phyloP scores from a whole-genome alignment of 371 early-diverging fungal species.

The Apophysomyces variabilis region DNA sequence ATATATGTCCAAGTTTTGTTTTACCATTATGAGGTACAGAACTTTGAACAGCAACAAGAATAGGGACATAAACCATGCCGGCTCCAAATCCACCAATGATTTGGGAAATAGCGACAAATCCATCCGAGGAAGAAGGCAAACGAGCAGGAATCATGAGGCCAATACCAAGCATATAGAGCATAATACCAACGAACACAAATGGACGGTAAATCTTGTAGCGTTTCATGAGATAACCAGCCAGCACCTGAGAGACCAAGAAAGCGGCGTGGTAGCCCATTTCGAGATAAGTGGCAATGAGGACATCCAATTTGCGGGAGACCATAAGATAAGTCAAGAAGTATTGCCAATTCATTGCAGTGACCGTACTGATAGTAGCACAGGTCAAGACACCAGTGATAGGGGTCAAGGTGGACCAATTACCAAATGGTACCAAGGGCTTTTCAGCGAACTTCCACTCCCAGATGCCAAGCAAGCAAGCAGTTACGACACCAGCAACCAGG shows the following conservation, averaged over 20 bases:
- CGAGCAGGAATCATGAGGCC: slow-evolving; percentile 58
- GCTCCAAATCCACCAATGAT: slow-evolving; percentile 50
- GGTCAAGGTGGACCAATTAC: slow-evolving; percentile 41
- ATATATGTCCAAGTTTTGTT: too few species aligned
- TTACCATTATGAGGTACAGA: slow-evolving; percentile 30
- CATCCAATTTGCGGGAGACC: slow-evolving; percentile 37
- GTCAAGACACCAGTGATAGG: slow-evolving; percentile 45
- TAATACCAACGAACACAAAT: slow-evolving; percentile 45
- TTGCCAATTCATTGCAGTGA: slow-evolving; percentile 43
- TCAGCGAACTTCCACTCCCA: slow-evolving; percentile 43
- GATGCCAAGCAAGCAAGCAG: slow-evolving; percentile 28
- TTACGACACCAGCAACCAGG: slow-evolving; percentile 33
- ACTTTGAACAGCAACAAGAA: slow-evolving; percentile 28
- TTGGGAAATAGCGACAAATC: slow-evolving; percentile 47
- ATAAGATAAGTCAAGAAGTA: slow-evolving; percentile 47
- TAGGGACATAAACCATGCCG: slow-evolving; percentile 44
- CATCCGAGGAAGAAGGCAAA: slow-evolving; percentile 39
- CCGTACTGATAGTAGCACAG: slow-evolving; percentile 38
- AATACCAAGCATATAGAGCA: slow-evolving; percentile 39
- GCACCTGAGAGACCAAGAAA: slow-evolving; percentile 35
- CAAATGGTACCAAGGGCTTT: slow-evolving; percentile 46
- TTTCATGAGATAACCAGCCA: slow-evolving; percentile 41
- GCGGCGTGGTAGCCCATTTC: slow-evolving; percentile 49
- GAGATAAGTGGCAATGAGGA: slow-evolving; percentile 29
- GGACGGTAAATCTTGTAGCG: slow-evolving; percentile 42